Evolutionary conservation across 2,329 filamentous ascomycete species (phyloP).

Genomic region (Chaetomium olivaceum): DNA sequence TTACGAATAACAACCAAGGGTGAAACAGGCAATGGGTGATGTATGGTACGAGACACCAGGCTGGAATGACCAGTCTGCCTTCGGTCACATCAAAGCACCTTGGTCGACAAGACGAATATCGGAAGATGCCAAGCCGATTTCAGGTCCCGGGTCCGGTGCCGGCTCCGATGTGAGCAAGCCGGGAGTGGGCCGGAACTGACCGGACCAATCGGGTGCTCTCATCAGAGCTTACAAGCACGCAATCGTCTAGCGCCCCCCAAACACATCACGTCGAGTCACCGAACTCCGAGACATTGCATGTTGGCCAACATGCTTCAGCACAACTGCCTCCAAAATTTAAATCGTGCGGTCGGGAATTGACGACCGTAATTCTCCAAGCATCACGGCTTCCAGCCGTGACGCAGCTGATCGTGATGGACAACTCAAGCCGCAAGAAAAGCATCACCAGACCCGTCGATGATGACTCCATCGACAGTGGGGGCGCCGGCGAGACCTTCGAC

Average conservation of each 20-base stretch:
- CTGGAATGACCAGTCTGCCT: neutral
- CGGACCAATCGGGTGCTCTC: slow-evolving; percentile 8
- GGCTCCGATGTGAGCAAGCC: neutral
- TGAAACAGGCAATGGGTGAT: neutral
- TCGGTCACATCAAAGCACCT: too few relatives aligned
- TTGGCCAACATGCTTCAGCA: neutral
- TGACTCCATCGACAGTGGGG: slow-evolving; percentile 14
- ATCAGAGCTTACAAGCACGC: slow-evolving; percentile 24
- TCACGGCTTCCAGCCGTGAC: neutral
- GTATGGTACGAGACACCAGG: neutral
- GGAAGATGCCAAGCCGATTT: neutral
- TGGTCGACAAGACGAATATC: neutral
- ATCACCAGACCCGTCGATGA: neutral
- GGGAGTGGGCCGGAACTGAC: neutral
- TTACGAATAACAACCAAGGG: neutral
- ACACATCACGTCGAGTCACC: slow-evolving; percentile 1
- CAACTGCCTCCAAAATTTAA: neutral
- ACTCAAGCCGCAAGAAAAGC: neutral
- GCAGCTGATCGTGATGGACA: neutral
- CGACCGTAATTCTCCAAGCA: neutral
- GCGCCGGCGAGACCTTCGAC: slow-evolving; percentile 8
- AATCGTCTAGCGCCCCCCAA: slow-evolving; percentile 15
- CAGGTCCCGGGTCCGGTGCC: neutral
- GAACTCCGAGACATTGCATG: neutral
- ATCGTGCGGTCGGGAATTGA: neutral